A percentile compares a stretch with the other conserved stretches of the same genome.
Evolutionary conservation across 163 green algal genomes (phyloP).

Genomic region (Scenedesmus sp.): DNA sequence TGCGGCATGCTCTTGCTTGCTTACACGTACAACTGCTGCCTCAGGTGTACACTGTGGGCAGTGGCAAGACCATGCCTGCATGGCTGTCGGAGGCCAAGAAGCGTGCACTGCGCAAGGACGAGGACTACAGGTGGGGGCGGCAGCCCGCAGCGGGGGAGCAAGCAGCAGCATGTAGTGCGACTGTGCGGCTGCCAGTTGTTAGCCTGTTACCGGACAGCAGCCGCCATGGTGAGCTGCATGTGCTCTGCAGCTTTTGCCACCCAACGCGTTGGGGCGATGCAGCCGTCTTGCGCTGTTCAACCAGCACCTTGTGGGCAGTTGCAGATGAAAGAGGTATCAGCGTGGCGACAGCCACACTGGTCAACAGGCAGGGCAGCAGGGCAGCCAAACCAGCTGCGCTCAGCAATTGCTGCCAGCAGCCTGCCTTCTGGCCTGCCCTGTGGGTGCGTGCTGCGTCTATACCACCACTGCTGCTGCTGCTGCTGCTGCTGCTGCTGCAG

Average conservation of each 20-base stretch:
- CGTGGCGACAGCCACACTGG: background rate
- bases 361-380: background rate
- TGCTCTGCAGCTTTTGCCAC: background rate
- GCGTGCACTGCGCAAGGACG: constrained; percentile 80
- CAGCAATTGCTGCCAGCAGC: background rate
- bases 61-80: constrained; percentile 88
- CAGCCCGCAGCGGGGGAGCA: background rate
- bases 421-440: background rate
- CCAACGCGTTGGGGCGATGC: too few relatives aligned
- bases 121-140: constrained; percentile 72
- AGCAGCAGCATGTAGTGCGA: background rate
- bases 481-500: constrained; percentile 10
- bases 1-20: background rate
- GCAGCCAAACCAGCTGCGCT: background rate
- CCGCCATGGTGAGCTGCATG: background rate
- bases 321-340: background rate
- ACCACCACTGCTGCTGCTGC: background rate
- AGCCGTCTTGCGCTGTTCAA: too few relatives aligned
- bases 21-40: background rate
- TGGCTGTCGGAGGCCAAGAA: constrained; percentile 95
- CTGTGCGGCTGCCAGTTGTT: background rate
- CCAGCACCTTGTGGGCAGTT: too few relatives aligned
- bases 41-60: constrained; percentile 95
- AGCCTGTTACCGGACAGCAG: background rate
- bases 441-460: background rate